Conservation (phyloP, 2,329 filamentous ascomycete genomes). For the Torrubiella hemipterigena region DNA sequence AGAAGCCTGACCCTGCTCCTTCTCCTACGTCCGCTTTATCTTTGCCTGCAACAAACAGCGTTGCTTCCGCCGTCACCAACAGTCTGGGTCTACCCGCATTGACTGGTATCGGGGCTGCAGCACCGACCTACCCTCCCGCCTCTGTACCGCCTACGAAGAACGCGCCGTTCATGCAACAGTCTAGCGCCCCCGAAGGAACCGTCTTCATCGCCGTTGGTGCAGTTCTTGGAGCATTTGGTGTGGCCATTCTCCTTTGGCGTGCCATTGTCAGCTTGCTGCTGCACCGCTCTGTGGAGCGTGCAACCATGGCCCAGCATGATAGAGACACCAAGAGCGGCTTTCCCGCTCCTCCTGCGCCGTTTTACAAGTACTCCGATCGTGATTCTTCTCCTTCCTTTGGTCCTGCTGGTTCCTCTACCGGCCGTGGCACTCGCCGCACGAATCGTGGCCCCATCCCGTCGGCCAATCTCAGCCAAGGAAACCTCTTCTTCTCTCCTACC, state of each 20-base stretch:
- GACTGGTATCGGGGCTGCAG: constrained; percentile 21
- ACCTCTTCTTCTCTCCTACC: constrained; percentile 92
- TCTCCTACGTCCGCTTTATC: too few relatives aligned
- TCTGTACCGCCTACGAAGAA: constrained; percentile 70
- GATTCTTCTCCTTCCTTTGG: constrained; percentile 40
- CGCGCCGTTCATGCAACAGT: constrained; percentile 87
- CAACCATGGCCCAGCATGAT: constrained; percentile 62
- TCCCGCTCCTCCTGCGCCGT: constrained; percentile 42
- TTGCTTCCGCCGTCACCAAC: constrained; percentile 2
- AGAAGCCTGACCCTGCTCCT: too few relatives aligned
- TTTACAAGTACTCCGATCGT: constrained; percentile 53
- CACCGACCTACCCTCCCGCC: constrained; percentile 54
- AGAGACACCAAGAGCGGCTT: constrained; percentile 60
- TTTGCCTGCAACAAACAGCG: background rate
- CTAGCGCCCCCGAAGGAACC: constrained; percentile 76
- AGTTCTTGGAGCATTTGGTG: constrained; percentile 69
- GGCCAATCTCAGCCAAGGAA: constrained; percentile 49
- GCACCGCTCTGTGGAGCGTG: constrained; percentile 79
- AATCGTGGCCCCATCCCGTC: constrained; percentile 40
- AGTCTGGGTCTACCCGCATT: constrained; percentile 28
- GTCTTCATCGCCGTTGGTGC: constrained; percentile 94
- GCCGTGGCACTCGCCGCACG: constrained; percentile 39
- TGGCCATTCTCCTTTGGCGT: constrained; percentile 80
- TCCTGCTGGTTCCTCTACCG: constrained; percentile 33
- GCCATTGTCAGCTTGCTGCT: constrained; percentile 79